Base-by-base conservation (phyloP, 352 stramenopile species). In the Globisporangium canariense region DNA sequence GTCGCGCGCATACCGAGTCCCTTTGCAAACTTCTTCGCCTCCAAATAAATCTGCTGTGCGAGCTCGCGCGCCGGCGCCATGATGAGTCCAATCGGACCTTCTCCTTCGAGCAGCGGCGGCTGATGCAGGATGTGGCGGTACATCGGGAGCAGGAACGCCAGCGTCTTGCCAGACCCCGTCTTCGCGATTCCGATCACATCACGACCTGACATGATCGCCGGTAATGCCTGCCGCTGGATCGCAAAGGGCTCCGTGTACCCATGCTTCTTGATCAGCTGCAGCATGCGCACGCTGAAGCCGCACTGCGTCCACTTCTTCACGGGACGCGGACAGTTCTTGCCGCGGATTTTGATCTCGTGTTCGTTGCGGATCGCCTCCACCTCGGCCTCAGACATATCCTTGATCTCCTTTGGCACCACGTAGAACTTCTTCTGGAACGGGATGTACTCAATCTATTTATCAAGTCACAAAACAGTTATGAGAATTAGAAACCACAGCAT, bases 111-210 rank as follows among this genome's bases (percentile, higher is more conserved):
- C 40, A 95, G 60, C 20, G 84, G 86, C 30, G 88, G 88, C 49
- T 96, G 86, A 66, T 98, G 90, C 25, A 98, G 75, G 67, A 99
- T 98, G 73, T 99, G 97, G 11, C 96, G 84, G 56, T 98, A 94
- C 86, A 99, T 93, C 0, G 96, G 93, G 30, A 98, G 73, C 30
- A 96, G 62, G 54, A 96, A 97, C n/a, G 89, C 90, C 8, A 97
- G 71, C 1, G 89, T 97, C 66, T 97, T 97, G 51, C 89, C 89
- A 1, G 89, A 98, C 9, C 96, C 96, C n/a, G 96, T 99, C 73
- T 99, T 99, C 7, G 98, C 98, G 65, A 99, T 98, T 14, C 96
- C 97, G 69, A 99, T 99, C 2, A 99, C 94, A 76, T 99, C 98
- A 41, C 98, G 83, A 14, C 98, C 98, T 0, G 90, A 94, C 97